Evolutionary conservation across 345 rosid genomes (phyloP), one percentile per base, ranked within the genome.

Genomic region (Salix koriyanagi): DNA sequence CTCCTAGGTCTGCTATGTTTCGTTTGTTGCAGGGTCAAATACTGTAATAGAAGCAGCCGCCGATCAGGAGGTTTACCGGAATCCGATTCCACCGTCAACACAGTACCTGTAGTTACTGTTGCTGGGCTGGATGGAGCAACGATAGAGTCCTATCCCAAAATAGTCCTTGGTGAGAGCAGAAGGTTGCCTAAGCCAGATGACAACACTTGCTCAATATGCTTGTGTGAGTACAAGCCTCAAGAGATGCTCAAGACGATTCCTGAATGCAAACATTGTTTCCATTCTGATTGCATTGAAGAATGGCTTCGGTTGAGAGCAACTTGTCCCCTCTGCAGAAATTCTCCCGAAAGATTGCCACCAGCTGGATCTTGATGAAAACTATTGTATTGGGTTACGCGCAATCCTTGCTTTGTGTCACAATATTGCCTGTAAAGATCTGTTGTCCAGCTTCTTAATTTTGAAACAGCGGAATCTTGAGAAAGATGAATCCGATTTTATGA

Each of bases 131-230:
- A 91, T 37, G 84, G 62, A 21, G 67, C 79, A 1, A 85, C 88
- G 0, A 84, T 93, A 25, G 90, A 91, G 16, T 91, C 93, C 0
- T 91, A 85, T 66, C 92, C 92, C 1, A 91, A 85, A 62, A 81
- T 84, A 28, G 84, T 83, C 2, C 77, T 85, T 0, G 84, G 87
- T 0, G 84, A 87, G 77, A 88, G 91, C 80, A 65, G 81, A 36
- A 68, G 91, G 2, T 75, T 86, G 79, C 86, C 91, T 1, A 84
- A 84, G 32, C 85, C 82, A 0, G 85, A 84, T 1, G 89, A 84
- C 50, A 79, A 21, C 75, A 78, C 77, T 8, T 86, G 91, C 71
- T 28, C 88, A 1, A 88, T 88, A 2, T 88, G 89, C 74, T 65
- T 88, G 34, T 83, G 75, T 0, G 89, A 88, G 36, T 88, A 86